Base-by-base conservation (phyloP, 176 grass and related monocot genomes). In the Lolium rigidum region DNA sequence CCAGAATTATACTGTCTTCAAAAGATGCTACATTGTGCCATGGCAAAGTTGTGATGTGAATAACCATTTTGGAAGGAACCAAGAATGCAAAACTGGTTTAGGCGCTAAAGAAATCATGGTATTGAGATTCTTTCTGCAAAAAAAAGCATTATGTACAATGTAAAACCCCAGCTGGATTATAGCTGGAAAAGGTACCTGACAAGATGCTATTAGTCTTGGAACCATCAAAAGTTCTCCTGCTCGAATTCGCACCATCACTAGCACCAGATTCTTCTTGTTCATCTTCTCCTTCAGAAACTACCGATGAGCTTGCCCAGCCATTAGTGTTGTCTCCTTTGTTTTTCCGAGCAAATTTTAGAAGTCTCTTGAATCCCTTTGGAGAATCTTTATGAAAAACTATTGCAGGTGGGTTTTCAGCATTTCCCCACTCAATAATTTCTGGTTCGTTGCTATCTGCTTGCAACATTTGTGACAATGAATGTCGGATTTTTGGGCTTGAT, bases 401-500 rank as follows among this genome's bases (percentile, higher is more conserved):
- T 50, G 97, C 94, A 63, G 94, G 97, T 71, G 94, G 97, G 74
- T 99, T 97, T 81, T 99, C 94, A 70, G 97, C 97, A 93, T 99
- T 99, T 75, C 94, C 97, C 97, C 97, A 99, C 83, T 99, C 97
- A 31, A 99, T 93, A 65, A 93, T 94, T 91, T 99, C 97, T 10
- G 94, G 92, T 87, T 99, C 97, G 77, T 89, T 94, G 80, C 83
- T 90, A 82, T 99, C 97, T 82, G 94, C 94, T 97, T 99, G 97
- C 76, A 99, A 82, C 97, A 99, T 99, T 91, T 99, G 97, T 59
- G 97, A 99, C 80, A 99, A 87, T 21, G 97, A 99, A 86, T 99
- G 92, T 35, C 85, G 92, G 71, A 99, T 86, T 77, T 90, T 95
- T 13, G 97, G 94, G 77, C 97, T 99, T 84, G 94, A 92, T 57